Base-by-base conservation (phyloP, 129 eudicot species). In the Solidago caesia region DNA sequence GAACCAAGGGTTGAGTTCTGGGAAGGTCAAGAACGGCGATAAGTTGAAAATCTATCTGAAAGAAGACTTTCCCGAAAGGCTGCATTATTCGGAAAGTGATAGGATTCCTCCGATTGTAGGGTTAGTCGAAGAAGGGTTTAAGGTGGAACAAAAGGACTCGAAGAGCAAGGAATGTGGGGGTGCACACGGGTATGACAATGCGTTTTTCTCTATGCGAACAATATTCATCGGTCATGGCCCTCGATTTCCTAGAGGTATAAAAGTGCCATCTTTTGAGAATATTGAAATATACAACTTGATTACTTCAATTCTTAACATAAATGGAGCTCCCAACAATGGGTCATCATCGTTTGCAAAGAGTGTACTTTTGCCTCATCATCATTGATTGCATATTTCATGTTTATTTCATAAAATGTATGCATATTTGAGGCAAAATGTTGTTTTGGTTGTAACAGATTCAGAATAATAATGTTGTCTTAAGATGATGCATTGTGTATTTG, bases 111-210 rank as follows among this genome's bases (percentile, higher is more conserved):
- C 96, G 1, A 85, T 90, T 9, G 79, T 90, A 1, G 96, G 96
- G 76, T 61, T 90, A 46, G 56, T 85, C 2, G 85, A 77, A 12
- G 96, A 90, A 67, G 92, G 91, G 74, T 90, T 72, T 64, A 90
- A 66, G 59, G 80, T 90, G 39, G 91, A 90, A 70, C 86, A 79
- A 46, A 87, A 42, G 80, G 84, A 75, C 48, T 71, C 80, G 15
- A 73, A 72, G 7, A 71, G 27, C 13, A 68, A 74, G 56, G 91
- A 90, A 63, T 87, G 96, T 76, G 96, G 93, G 8, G 93, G 96
- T 27, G 89, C 93, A 3, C 96, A 90, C 43, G 96, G 96, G 39
- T 90, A 90, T 70, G 96, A 87, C 43, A 87, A 87, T 85, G 91
- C 78, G 7, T 83, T 87, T 71, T 90, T 90, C 67, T 90, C 96